phyloP scores from a whole-genome alignment of 169 alveolate species.

The Neospora caninum region DNA sequence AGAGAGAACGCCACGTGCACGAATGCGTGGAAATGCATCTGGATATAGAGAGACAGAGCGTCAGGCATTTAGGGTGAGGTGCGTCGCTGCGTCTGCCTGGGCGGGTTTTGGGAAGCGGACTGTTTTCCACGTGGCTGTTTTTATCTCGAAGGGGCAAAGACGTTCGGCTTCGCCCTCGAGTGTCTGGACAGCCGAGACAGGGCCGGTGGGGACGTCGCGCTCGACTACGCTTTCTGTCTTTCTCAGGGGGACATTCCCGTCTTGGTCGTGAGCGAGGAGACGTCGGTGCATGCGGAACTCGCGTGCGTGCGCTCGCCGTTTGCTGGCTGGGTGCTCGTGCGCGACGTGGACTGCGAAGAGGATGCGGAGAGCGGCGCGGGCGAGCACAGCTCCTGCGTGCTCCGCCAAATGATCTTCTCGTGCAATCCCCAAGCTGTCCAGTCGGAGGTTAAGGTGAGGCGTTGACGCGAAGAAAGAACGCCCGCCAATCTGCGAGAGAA shows the following conservation, averaged over 20 bases:
- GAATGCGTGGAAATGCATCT: no score
- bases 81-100: no score
- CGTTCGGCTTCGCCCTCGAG: no score
- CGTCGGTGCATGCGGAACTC: not conserved
- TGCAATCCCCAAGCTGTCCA: constrained; percentile 14
- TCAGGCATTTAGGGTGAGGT: no score
- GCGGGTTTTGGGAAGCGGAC: no score
- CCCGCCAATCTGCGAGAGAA: not conserved
- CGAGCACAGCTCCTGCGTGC: not conserved
- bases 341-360: not conserved
- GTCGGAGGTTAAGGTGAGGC: constrained; percentile 6
- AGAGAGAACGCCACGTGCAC: no score
- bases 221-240: no score
- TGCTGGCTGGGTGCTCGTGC: not conserved
- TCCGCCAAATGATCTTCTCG: not conserved
- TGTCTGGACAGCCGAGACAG: no score
- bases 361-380: not conserved
- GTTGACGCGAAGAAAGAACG: not conserved
- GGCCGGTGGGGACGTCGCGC: no score
- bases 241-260: not conserved
- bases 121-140: no score
- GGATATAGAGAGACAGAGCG: no score
- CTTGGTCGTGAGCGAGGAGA: constrained; percentile 5
- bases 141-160: no score
- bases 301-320: not conserved